Percentiles rank a stretch among this genome's conserved stretches.
Conservation (phyloP, 2,329 filamentous ascomycete genomes). For the Domatiomyces globalis region DNA sequence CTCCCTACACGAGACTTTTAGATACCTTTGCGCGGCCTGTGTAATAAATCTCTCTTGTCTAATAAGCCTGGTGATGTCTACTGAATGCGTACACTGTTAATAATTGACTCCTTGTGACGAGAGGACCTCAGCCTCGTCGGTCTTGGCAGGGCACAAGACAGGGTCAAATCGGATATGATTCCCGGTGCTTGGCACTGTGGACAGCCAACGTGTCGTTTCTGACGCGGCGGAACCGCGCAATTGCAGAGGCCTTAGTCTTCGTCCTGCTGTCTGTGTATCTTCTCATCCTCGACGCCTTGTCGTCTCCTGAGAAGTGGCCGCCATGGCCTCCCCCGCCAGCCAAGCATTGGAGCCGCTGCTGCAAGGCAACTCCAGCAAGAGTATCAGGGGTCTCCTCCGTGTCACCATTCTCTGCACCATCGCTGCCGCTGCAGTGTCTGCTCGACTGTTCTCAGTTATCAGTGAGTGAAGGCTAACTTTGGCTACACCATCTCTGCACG, state of each 20-base stretch:
- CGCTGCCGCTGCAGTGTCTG: conserved; percentile 78
- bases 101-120: no score
- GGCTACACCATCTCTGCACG: background rate
- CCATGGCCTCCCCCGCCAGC: conserved; percentile 29
- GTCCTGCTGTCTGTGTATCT: background rate
- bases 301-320: conserved; percentile 21
- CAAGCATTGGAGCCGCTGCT: conserved; percentile 43
- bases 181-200: background rate
- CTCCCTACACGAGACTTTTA: no score
- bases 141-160: background rate
- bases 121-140: background rate
- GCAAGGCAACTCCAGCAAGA: conserved; percentile 65
- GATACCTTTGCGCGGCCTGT: no score
- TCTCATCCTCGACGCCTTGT: conserved; percentile 5
- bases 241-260: background rate
- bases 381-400: conserved; percentile 69
- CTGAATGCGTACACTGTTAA: no score
- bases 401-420: conserved; percentile 84
- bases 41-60: no score
- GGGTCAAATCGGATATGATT: background rate
- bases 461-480: conserved; percentile 45
- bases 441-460: conserved; percentile 95
- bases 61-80: no score
- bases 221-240: background rate
- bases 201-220: background rate